Base-by-base conservation (phyloP, 2,329 filamentous ascomycete genomes). In the Diaporthe vexans region DNA sequence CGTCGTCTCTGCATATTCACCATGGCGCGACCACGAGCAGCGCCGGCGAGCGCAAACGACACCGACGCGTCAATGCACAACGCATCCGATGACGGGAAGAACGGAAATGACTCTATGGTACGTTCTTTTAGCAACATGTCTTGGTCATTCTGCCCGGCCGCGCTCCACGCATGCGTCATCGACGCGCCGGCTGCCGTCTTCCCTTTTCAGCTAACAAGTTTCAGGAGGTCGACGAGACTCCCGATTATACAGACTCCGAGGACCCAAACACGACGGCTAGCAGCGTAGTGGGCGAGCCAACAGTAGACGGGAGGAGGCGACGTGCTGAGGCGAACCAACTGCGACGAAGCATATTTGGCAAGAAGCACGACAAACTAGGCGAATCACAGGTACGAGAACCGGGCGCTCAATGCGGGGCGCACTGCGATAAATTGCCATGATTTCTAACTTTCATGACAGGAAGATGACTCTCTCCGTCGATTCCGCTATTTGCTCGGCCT, bases 401-500 rank as follows among this genome's bases (percentile, higher is more conserved):
- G 3, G 24, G 21, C 21, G 7, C 56, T 2, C 9, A n/a, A 33
- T 26, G 9, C n/a, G 11, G 40, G 40, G 8, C 13, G 24, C 19
- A 40, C 1, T 63, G 33, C 11, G 15, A 21, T 5, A 17, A 26
- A 5, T 40, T 2, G 48, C 35, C 3, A 10, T 10, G 10, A 35
- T 5, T n/a, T 75, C 65, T 78, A 40, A 76, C 52, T 51, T 11
- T 11, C 37, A 52, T 69, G 13, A 52, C 72, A 96, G 94, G 96
- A 98, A 86, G 94, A 98, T 87, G 96, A 98, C 81, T 97, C 95
- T 0, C 94, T 98, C 81, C 92, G 96, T 79, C 90, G 97, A 82
- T 99, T 99, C 83, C 93, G 95, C 77, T 99, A 99, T 82, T 90
- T 99, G 1, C 90, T 99, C 19, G 97, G 97, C 35, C 88, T 99